phyloP scores from a whole-genome alignment of 2,329 filamentous ascomycete genomes.

The Colletotrichum costaricense region DNA sequence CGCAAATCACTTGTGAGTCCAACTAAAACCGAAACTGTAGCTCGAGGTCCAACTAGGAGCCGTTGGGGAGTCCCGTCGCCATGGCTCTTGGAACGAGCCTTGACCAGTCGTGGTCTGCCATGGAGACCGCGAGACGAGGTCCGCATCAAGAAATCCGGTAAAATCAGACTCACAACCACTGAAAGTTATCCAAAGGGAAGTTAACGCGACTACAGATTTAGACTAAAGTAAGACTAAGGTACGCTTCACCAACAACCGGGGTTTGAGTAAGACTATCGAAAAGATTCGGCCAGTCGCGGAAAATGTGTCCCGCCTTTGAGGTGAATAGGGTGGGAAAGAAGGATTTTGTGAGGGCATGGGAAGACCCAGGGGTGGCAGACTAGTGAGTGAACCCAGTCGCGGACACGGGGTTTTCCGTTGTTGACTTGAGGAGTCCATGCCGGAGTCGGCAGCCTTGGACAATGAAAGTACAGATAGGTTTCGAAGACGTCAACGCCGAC shows the following conservation, averaged over 20 bases:
- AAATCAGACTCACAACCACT: not conserved
- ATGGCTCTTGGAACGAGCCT: not conserved
- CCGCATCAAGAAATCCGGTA: not conserved
- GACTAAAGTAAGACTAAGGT: not conserved
- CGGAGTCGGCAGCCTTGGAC: not conserved
- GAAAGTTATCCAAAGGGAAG: not conserved
- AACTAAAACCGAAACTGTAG: not conserved
- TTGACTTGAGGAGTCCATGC: not conserved
- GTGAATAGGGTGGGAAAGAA: not conserved
- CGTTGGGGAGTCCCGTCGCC: not conserved
- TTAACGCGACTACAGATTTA: not conserved
- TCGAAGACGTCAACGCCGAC: not conserved
- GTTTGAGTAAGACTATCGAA: not conserved
- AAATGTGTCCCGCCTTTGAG: not conserved
- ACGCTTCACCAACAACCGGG: not conserved
- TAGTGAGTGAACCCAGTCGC: conserved; percentile 6
- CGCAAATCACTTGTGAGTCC: not conserved
- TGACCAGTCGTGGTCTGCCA: not conserved
- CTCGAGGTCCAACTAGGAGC: not conserved
- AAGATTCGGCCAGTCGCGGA: not conserved
- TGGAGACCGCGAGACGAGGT: not conserved
- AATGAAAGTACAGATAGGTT: not conserved
- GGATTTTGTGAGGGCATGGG: conserved; percentile 9
- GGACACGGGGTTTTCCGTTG: conserved; percentile 1
- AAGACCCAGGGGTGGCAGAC: conserved; percentile 7